A percentile compares a stretch with the other conserved stretches of the same genome.
These are phyloP conservation scores for Plectosphaerella plurivora DNA, from an alignment of 2,329 filamentous ascomycete species.

Conservation along the genomic window DNA sequence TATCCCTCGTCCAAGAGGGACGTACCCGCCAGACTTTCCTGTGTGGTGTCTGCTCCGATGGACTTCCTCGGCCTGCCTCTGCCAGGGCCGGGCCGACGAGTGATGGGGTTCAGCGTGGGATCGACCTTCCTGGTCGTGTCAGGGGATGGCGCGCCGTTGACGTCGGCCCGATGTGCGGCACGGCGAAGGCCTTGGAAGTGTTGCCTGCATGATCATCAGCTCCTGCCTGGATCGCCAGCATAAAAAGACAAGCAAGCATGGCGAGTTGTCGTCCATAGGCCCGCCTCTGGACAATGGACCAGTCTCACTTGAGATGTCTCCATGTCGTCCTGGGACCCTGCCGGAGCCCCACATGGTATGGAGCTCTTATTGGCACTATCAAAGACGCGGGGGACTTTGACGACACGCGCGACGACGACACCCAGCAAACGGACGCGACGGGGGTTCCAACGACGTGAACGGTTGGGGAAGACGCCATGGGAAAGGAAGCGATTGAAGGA, in stretches of 20 bases:
- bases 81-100: constrained; percentile 54
- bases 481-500: background rate
- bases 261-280: background rate
- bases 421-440: background rate
- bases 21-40: too few relatives aligned
- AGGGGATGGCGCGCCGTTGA: constrained; percentile 23
- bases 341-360: background rate
- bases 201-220: constrained; percentile 36
- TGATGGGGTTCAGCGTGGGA: constrained; percentile 54
- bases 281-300: background rate
- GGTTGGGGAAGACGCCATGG: background rate
- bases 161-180: constrained; percentile 48
- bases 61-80: constrained; percentile 49
- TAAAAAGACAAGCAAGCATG: background rate
- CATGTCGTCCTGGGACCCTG: background rate
- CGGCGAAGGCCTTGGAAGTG: constrained; percentile 57
- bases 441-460: background rate
- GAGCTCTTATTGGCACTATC: background rate
- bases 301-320: background rate
- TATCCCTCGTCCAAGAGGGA: too few relatives aligned
- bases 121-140: constrained; percentile 37
- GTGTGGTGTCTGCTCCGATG: constrained; percentile 13
- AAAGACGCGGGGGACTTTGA: background rate
- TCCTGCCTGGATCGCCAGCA: background rate
- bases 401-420: background rate